Conservation (phyloP, 2,329 filamentous ascomycete species). For the Fusarium setosum region DNA sequence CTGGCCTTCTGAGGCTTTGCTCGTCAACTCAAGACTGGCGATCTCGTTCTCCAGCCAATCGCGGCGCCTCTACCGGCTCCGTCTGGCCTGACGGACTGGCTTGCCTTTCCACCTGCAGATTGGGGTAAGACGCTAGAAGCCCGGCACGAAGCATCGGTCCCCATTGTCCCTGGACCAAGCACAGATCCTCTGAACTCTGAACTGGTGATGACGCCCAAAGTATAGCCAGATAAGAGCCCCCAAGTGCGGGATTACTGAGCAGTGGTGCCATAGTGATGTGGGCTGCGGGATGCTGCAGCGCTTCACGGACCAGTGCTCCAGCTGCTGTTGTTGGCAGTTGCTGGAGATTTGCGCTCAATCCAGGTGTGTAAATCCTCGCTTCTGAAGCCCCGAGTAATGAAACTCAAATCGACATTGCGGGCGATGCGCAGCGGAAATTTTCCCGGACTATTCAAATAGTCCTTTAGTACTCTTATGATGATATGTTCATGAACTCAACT, state of each 20-base stretch:
- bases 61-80: conserved; percentile 2
- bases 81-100: conserved; percentile 20
- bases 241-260: conserved; percentile 13
- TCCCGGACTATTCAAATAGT: too few species aligned
- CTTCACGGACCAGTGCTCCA: not conserved
- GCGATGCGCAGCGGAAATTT: too few species aligned
- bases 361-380: conserved; percentile 13
- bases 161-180: conserved; percentile 13
- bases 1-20: conserved; percentile 27
- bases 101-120: conserved; percentile 30
- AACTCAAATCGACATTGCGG: not conserved
- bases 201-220: conserved; percentile 4
- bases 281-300: not conserved
- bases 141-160: conserved; percentile 22
- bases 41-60: conserved; percentile 29
- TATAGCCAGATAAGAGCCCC: not conserved
- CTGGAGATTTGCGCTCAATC: conserved; percentile 1
- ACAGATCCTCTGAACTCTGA: conserved; percentile 3
- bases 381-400: not conserved
- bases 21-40: conserved; percentile 16
- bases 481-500: too few species aligned
- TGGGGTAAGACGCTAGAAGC: conserved; percentile 40
- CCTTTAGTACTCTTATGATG: too few species aligned
- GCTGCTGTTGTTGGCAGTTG: not conserved
- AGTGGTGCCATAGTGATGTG: conserved; percentile 10